Conservation (phyloP, 257 asterid species). For the Coffea canephora region DNA sequence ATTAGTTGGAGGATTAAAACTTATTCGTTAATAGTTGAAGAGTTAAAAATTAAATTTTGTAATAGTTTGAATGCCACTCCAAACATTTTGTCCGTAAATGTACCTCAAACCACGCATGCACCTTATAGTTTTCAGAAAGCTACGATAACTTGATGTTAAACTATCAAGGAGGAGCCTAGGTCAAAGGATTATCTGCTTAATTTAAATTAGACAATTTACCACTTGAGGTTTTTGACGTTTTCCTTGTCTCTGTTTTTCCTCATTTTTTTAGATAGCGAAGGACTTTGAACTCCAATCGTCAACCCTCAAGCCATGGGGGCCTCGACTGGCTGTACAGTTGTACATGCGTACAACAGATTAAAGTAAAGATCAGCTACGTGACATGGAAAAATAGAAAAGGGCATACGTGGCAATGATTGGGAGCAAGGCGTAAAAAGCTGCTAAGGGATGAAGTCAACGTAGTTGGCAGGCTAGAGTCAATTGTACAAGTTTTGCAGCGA, state of each 20-base stretch:
- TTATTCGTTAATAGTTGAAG: too few relatives aligned
- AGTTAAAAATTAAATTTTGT: too few relatives aligned
- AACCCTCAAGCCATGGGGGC: background rate
- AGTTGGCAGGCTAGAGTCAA: conserved; percentile 3
- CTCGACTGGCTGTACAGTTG: too few relatives aligned
- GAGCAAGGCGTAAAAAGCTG: background rate
- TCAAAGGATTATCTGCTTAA: background rate
- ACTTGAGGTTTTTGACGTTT: background rate
- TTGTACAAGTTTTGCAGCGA: background rate
- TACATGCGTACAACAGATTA: too few relatives aligned
- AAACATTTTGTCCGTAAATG: too few relatives aligned
- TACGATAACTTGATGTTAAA: too few relatives aligned
- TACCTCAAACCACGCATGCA: too few relatives aligned
- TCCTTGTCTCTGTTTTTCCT: background rate
- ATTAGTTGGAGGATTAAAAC: too few relatives aligned
- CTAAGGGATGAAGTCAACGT: conserved; percentile 1
- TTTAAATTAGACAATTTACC: background rate
- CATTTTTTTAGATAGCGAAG: background rate
- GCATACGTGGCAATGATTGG: background rate
- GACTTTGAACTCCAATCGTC: background rate
- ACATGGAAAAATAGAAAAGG: background rate
- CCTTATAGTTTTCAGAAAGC: too few relatives aligned
- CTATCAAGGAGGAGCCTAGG: too few relatives aligned
- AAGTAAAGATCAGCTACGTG: too few relatives aligned
- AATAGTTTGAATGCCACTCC: too few relatives aligned